phyloP scores from a whole-genome alignment of 2,329 filamentous ascomycete species.

The Tetracladium maxilliforme region DNA sequence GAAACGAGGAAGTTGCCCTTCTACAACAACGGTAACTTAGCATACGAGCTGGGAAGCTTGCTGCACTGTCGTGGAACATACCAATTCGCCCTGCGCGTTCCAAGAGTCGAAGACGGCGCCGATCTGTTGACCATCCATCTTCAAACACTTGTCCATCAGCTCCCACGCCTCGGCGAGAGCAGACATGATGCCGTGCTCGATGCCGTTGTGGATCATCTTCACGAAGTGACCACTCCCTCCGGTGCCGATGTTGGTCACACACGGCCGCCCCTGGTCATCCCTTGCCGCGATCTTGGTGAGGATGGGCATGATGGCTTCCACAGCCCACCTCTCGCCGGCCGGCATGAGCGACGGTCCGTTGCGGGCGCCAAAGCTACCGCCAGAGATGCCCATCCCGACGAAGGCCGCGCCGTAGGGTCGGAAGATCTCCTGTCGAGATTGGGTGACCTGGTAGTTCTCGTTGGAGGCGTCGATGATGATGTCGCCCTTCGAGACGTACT shows the following conservation, averaged over 20 bases:
- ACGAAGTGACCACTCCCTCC: constrained; percentile 56
- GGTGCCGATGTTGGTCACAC: constrained; percentile 43
- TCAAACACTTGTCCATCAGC: constrained; percentile 42
- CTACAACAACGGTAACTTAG: too few relatives aligned
- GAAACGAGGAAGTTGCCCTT: constrained; percentile 44
- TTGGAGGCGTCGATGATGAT: constrained; percentile 57
- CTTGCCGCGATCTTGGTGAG: constrained; percentile 47
- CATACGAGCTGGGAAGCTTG: constrained; percentile 2
- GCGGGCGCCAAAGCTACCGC: constrained; percentile 53
- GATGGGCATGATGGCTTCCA: constrained; percentile 45
- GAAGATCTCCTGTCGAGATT: constrained; percentile 43
- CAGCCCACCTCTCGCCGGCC: constrained; percentile 38
- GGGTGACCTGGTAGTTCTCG: constrained; percentile 50
- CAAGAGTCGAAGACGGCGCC: constrained; percentile 42
- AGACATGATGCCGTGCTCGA: constrained; percentile 58
- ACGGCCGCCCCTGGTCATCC: constrained; percentile 40
- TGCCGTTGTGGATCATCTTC: constrained; percentile 66
- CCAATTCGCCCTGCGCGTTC: constrained; percentile 42
- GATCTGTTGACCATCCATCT: constrained; percentile 44
- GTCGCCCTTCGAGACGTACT: constrained; percentile 41
- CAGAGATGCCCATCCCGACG: constrained; percentile 53
- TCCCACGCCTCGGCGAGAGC: constrained; percentile 50
- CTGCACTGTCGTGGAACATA: constrained; percentile 11
- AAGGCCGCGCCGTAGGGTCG: constrained; percentile 43
- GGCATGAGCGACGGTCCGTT: constrained; percentile 54